These are phyloP conservation scores for Fusarium abutilonis DNA, from an alignment of 2,329 filamentous ascomycete species.

Conservation along the genomic window DNA sequence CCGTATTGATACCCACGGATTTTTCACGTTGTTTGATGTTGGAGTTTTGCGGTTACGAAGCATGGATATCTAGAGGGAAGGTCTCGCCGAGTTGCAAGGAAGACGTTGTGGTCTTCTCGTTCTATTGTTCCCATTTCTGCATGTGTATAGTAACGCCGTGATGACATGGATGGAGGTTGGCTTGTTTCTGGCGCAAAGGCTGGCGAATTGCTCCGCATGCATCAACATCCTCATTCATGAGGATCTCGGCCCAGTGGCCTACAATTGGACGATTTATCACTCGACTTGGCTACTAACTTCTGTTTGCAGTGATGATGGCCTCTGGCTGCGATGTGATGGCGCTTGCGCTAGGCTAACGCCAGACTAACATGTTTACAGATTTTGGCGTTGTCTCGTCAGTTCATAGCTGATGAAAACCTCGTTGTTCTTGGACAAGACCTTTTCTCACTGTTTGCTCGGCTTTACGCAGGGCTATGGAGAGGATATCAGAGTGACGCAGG, in stretches of 20 bases:
- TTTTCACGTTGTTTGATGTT: slow-evolving; percentile 18
- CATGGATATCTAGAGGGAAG: slow-evolving; percentile 20
- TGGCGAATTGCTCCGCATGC: slow-evolving; percentile 11
- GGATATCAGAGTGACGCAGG: slow-evolving; percentile 43
- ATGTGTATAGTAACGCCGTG: slow-evolving; percentile 43
- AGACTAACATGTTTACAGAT: slow-evolving; percentile 12
- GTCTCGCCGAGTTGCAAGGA: slow-evolving; percentile 12
- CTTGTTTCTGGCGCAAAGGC: slow-evolving; percentile 32
- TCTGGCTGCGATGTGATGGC: slow-evolving; percentile 25
- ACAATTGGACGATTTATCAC: slow-evolving; percentile 41
- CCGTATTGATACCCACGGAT: slow-evolving; percentile 15
- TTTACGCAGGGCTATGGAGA: slow-evolving; percentile 61
- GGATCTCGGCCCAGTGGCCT: slow-evolving; percentile 41
- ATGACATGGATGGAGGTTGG: slow-evolving; percentile 33
- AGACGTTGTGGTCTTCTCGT: slow-evolving; percentile 13
- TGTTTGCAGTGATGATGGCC: slow-evolving; percentile 44
- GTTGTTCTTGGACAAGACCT: slow-evolving; percentile 43
- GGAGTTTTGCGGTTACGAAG: slow-evolving; percentile 34
- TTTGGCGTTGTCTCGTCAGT: slow-evolving; percentile 19
- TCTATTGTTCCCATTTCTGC: slow-evolving; percentile 10
- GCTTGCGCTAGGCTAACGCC: background rate
- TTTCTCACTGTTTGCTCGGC: slow-evolving; percentile 65
- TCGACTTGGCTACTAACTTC: slow-evolving; percentile 42
- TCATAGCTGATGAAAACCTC: slow-evolving; percentile 32
- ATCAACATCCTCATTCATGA: slow-evolving; percentile 17